Conservation (phyloP, 169 alveolate species). For the Theileria annulata region DNA sequence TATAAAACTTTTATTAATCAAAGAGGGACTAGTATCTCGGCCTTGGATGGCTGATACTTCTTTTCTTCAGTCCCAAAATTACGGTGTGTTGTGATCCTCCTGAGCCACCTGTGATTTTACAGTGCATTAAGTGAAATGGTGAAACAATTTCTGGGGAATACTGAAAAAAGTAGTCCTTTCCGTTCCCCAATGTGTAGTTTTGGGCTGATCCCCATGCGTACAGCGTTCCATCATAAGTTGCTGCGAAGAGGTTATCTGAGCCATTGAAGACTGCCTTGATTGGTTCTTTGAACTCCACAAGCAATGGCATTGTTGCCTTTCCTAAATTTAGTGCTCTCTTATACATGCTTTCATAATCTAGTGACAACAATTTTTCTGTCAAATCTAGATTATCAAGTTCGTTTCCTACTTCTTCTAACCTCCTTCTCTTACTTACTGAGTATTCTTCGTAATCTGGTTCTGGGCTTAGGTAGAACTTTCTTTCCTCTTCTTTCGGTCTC, state of each 20-base stretch:
- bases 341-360: neutral
- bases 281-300: constrained; percentile 18
- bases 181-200: constrained; percentile 64
- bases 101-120: constrained; percentile 23
- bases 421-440: constrained; percentile 2
- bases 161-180: constrained; percentile 49
- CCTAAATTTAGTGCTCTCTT: neutral
- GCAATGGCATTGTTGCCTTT: constrained; percentile 35
- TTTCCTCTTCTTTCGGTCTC: neutral
- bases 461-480: neutral
- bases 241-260: constrained; percentile 52
- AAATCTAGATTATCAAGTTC: neutral
- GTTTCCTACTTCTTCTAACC: neutral
- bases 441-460: neutral
- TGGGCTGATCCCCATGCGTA: constrained; percentile 71
- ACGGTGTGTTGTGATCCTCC: constrained; percentile 73
- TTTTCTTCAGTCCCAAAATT: constrained; percentile 14
- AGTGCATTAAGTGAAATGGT: constrained; percentile 6
- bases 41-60: neutral
- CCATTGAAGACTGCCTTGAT: constrained; percentile 41
- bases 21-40: neutral
- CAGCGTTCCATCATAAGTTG: constrained; percentile 13
- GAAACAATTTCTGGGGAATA: constrained; percentile 40
- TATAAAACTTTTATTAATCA: neutral
- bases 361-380: neutral